Base-by-base conservation (phyloP, 2,329 filamentous ascomycete genomes). In the Bisporella sp. region DNA sequence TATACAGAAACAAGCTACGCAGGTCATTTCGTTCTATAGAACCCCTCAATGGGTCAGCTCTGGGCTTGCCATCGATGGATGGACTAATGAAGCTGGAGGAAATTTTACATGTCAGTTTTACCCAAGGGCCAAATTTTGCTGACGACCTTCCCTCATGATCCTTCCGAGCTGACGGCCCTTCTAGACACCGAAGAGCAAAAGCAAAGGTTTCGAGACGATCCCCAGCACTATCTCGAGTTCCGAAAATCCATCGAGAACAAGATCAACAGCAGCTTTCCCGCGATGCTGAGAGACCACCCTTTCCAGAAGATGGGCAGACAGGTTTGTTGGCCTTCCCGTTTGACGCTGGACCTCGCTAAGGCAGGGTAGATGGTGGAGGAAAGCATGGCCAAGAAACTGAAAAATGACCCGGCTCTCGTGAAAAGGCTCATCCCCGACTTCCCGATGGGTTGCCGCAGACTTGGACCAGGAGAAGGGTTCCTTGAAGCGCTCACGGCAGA, bases 341-440 rank as follows among this genome's bases (percentile, higher is more conserved):
- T 21, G 6, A 46, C 4, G 31, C 43, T n/a, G n/a, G 45, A 45
- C 31, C 28, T 41, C 9, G 6, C 31, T 7, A 52, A 50, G 46
- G 42, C 30, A 4, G 39, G 43, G 28, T 13, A 52, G 12, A 28
- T 50, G 5, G 33, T 54, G 5, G 35, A 49, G 2, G 52, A 73
- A 4, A 76, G 73, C 58, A 78, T 78, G 75, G 71, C 62, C 6
- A 62, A 67, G 11, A 68, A 69, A 56, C 68, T 78, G 7, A 68
- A 68, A n/a, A 68, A 72, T 4, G 70, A 81, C 56, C 67, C 74
- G 54, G 62, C 64, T 47, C 74, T 81, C 7, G 75, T 74, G 64
- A 68, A 73, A 49, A 68, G 70, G 28, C 64, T 71, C 39, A 66
- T 71, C 44, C 70, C 69, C n/a, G 58, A 58, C 32, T 76, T 70